Evolutionary conservation across 768 basidiomycete species (phyloP).

Genomic region (Hygrophoropsis aurantiaca): DNA sequence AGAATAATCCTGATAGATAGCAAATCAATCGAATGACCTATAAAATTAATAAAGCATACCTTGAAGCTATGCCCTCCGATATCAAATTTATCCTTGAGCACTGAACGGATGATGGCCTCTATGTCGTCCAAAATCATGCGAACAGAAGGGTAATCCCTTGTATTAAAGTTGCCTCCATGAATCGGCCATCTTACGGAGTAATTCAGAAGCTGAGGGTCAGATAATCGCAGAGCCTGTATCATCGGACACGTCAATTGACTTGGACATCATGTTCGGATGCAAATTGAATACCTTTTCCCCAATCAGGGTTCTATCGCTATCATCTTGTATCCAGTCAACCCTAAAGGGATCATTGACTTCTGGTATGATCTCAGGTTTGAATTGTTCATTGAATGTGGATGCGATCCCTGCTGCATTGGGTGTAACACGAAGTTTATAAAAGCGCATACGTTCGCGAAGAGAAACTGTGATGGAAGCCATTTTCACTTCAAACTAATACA

Average conservation of each 20-base stretch:
- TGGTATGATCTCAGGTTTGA: constrained; percentile 81
- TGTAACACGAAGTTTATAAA: constrained; percentile 79
- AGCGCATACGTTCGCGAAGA: constrained; percentile 79
- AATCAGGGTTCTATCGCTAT: constrained; percentile 49
- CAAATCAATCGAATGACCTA: constrained; percentile 1
- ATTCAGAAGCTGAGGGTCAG: constrained; percentile 64
- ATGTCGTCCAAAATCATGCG: constrained; percentile 78
- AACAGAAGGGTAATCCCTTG: constrained; percentile 67
- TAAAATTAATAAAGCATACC: constrained; percentile 37
- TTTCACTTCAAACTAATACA: constrained; percentile 68
- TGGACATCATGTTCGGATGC: not conserved
- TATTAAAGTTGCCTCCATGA: constrained; percentile 79
- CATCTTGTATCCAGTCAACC: constrained; percentile 79
- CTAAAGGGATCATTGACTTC: constrained; percentile 82
- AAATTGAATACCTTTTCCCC: constrained; percentile 62
- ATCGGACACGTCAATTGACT: constrained; percentile 8
- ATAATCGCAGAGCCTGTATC: constrained; percentile 63
- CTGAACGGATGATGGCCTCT: constrained; percentile 61
- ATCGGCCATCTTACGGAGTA: constrained; percentile 85
- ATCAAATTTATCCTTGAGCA: constrained; percentile 59
- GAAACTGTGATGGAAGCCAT: constrained; percentile 70
- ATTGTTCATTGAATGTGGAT: constrained; percentile 77
- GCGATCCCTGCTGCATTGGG: constrained; percentile 70
- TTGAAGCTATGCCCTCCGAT: constrained; percentile 57
- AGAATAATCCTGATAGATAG: constrained; percentile 69